Evolutionary conservation across 495 filamentous ascomycete genomes (phyloP), one percentile per base, ranked within the genome.

Genomic region (Penicillium paradoxum): DNA sequence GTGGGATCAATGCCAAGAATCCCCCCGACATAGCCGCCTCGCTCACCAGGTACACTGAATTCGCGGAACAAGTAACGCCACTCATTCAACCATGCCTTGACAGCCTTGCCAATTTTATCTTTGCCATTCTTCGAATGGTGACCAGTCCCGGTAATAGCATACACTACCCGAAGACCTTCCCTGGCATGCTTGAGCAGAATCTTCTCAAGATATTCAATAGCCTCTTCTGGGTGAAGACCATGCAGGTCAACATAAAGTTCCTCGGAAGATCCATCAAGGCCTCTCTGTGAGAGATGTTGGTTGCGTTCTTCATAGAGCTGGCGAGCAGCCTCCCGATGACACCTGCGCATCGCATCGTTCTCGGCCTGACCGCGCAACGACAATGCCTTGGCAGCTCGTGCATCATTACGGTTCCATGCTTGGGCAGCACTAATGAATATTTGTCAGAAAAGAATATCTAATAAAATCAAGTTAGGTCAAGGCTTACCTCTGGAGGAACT

Each of bases 351-450:
- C 2, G 91, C 82, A 52, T 95, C 87, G 57, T 99, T 99, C 73
- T 97, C 95, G 39, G 85, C 90, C 67, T 97, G 95, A 22, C 95
- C 95, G 13, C 95, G 87, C 41, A 97, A 80, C 54, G 88, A 93
- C 44, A 97, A 77, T 34, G 93, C 93, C 72, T 97, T 97, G 25
- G 95, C 95, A 14, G 93, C 91, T 56, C 95, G 85, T 19, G 95
- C 91, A 67, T 99, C 95, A 63, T 95, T 97, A 44, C 95, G 88
- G 66, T 97, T 96, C 95, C 95, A 99, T n/a, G 95, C 95, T 77
- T 96, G 91, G n/a, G 93, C 92, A 46, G 95, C 95, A 64, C 91
- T 95, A 29, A 29, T 22, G 25, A 21, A 41, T 39, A 13, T 62
- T 27, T 58, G 64, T 61, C 49, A 67, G 51, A 22, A 25, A 10